phyloP scores from a whole-genome alignment of 192 early-diverging fungal species.

The Coemansia sp. region DNA sequence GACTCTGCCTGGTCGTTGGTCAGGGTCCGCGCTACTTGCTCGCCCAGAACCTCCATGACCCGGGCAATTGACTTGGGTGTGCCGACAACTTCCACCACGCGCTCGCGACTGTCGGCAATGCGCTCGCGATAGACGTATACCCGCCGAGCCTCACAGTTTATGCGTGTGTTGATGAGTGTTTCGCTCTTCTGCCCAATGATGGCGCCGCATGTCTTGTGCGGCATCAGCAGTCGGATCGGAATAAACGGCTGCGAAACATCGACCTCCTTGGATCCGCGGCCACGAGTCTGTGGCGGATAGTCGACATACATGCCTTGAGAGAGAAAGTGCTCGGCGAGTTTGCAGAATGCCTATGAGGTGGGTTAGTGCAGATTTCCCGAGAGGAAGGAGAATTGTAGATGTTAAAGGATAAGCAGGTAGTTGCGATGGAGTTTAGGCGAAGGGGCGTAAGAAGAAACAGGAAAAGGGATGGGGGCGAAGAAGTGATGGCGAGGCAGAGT shows the following conservation, averaged over 20 bases:
- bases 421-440: conserved; percentile 1
- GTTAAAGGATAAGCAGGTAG: background rate
- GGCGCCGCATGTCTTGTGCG: conserved; percentile 53
- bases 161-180: conserved; percentile 50
- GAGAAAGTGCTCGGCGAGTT: conserved; percentile 52
- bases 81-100: conserved; percentile 51
- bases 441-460: too few species aligned
- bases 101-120: conserved; percentile 51
- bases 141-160: conserved; percentile 42
- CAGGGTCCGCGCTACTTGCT: conserved; percentile 44
- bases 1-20: conserved; percentile 46
- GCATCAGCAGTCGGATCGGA: conserved; percentile 47
- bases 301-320: conserved; percentile 53
- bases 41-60: conserved; percentile 41
- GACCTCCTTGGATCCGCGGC: conserved; percentile 43
- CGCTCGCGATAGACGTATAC: conserved; percentile 55
- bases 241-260: conserved; percentile 46
- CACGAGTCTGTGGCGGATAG: conserved; percentile 44
- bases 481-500: too few species aligned
- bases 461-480: too few species aligned
- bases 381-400: too few species aligned
- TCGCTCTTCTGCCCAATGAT: conserved; percentile 54
- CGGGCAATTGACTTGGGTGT: conserved; percentile 34
- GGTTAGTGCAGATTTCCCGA: too few species aligned
- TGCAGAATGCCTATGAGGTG: conserved; percentile 42